phyloP scores from a whole-genome alignment of 2,329 filamentous ascomycete species.

The Paraconiothyrium brasiliense region DNA sequence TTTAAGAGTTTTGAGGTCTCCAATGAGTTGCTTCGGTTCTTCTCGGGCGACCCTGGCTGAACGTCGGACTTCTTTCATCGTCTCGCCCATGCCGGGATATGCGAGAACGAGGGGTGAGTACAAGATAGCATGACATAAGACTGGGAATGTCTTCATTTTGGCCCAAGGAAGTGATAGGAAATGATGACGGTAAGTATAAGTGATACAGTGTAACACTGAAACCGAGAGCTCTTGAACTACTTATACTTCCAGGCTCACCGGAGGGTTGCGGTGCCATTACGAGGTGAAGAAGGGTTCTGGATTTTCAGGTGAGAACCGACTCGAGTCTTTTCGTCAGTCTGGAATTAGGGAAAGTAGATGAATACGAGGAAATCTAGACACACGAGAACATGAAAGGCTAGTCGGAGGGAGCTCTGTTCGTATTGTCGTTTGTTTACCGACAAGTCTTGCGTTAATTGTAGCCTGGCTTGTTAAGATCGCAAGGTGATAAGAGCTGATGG shows the following conservation, averaged over 20 bases:
- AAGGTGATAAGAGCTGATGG: constrained; percentile 34
- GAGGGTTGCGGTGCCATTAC: not conserved
- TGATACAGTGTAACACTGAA: not conserved
- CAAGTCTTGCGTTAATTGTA: constrained; percentile 6
- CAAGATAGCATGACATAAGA: constrained; percentile 32
- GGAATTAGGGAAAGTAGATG: constrained; percentile 24
- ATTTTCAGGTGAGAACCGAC: not conserved
- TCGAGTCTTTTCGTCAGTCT: not conserved
- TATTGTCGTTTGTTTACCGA: constrained; percentile 20
- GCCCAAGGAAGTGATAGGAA: not conserved
- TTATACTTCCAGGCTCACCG: not conserved
- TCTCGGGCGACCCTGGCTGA: constrained; percentile 31
- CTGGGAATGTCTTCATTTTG: constrained; percentile 25
- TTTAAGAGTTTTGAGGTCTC: constrained; percentile 44
- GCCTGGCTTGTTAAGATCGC: constrained; percentile 10
- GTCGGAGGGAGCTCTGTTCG: constrained; percentile 17
- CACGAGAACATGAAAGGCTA: constrained; percentile 18
- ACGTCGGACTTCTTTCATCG: constrained; percentile 31
- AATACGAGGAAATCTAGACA: constrained; percentile 26
- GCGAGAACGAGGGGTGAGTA: constrained; percentile 27
- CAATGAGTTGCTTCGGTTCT: constrained; percentile 44
- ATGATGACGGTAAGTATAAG: not conserved
- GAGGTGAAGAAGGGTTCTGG: too few species aligned
- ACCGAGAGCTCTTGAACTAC: not conserved
- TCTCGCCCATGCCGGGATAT: constrained; percentile 43